Percentiles rank a stretch among this genome's conserved stretches.
phyloP scores from a whole-genome alignment of 176 grass and related monocot genomes.

The Musa troglodytarum region DNA sequence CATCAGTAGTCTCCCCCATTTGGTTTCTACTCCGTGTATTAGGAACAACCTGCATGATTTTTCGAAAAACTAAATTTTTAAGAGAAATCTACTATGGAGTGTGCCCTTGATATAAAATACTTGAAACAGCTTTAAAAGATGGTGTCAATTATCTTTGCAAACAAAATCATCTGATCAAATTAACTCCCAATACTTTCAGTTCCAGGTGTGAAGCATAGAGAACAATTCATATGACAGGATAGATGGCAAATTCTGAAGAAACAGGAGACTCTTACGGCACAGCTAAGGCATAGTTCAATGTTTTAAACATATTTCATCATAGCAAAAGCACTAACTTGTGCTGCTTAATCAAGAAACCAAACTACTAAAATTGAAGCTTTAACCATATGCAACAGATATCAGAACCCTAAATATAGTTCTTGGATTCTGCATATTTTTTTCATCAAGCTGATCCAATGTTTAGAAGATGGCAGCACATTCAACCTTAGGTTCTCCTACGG shows the following conservation, averaged over 20 bases:
- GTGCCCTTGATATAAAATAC: not conserved
- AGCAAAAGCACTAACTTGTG: not conserved
- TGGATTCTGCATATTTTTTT: not conserved
- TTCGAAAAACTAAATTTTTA: constrained; percentile 24
- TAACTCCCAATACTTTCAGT: not conserved
- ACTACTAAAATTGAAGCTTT: not conserved
- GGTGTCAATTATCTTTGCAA: not conserved
- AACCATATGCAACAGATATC: not conserved
- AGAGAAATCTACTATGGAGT: constrained; percentile 20
- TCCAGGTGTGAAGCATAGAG: not conserved
- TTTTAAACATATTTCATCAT: not conserved
- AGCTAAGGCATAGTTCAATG: not conserved
- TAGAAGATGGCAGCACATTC: not conserved
- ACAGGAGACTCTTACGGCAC: not conserved
- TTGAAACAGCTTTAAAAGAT: not conserved
- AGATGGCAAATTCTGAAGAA: not conserved
- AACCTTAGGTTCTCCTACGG: not conserved
- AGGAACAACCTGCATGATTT: constrained; percentile 65
- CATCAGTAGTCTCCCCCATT: constrained; percentile 99
- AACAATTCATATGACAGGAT: not conserved
- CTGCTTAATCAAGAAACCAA: not conserved
- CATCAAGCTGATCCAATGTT: not conserved
- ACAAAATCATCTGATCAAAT: not conserved
- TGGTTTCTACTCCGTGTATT: constrained; percentile 98
- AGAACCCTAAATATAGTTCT: not conserved